These are phyloP conservation scores for Pseudogymnoascus sp. DNA, from an alignment of 2,329 filamentous ascomycete genomes.

Conservation along the genomic window DNA sequence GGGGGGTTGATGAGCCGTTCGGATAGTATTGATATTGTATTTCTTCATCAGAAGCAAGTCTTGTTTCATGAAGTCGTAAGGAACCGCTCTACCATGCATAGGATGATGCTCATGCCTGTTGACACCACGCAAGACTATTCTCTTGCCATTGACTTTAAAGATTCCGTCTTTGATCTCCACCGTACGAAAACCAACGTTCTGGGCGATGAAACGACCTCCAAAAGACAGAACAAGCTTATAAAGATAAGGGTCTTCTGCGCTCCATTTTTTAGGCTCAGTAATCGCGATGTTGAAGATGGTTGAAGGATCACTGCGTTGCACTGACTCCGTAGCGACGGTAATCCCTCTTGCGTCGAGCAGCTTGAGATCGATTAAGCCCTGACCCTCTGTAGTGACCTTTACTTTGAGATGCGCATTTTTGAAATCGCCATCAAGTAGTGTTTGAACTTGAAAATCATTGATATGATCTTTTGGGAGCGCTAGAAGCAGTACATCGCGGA, in stretches of 20 bases:
- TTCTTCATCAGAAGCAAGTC: slow-evolving; percentile 48
- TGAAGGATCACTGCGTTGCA: slow-evolving; percentile 3
- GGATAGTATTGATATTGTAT: slow-evolving; percentile 60
- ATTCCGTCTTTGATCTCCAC: slow-evolving; percentile 41
- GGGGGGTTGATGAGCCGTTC: slow-evolving; percentile 59
- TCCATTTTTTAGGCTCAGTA: slow-evolving; percentile 39
- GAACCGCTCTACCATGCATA: slow-evolving; percentile 41
- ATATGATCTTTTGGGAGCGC: slow-evolving; percentile 33
- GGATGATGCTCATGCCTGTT: slow-evolving; percentile 44
- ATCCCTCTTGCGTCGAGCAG: slow-evolving; percentile 35
- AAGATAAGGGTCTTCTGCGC: slow-evolving; percentile 40
- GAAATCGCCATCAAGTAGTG: slow-evolving; percentile 35
- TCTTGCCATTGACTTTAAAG: slow-evolving; percentile 41
- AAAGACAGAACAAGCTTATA: slow-evolving; percentile 37
- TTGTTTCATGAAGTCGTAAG: slow-evolving; percentile 40
- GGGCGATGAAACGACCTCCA: slow-evolving; percentile 17
- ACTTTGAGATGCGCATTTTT: slow-evolving; percentile 36
- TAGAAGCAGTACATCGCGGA: slow-evolving; percentile 42
- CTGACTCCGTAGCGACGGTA: slow-evolving; percentile 19
- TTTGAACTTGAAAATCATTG: slow-evolving; percentile 36
- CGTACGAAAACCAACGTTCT: slow-evolving; percentile 41
- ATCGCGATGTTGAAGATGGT: slow-evolving; percentile 25
- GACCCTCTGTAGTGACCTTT: slow-evolving; percentile 20
- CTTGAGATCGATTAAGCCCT: slow-evolving; percentile 28
- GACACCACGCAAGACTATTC: slow-evolving; percentile 37